Base-by-base conservation (phyloP, 2,329 filamentous ascomycete species). In the Beauveria asiatica region DNA sequence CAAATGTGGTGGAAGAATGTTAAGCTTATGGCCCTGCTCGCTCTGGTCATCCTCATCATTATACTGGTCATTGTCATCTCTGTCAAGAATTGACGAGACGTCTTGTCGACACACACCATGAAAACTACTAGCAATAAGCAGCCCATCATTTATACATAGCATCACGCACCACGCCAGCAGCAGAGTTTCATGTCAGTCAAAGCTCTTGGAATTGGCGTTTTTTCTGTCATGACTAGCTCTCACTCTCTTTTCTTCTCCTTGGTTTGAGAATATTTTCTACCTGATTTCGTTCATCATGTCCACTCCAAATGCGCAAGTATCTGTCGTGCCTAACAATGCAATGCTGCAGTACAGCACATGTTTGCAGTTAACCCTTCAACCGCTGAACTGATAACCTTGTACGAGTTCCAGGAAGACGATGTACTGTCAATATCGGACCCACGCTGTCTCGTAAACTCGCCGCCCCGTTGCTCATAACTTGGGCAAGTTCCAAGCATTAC, bases 1-100 rank as follows among this genome's bases (percentile, higher is more conserved):
- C 83, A 88, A 75, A 97, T 99, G 94, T 99, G 94, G 94, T 97
- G 93, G 93, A 97, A 97, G 86, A 97, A 99, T 73, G 83, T 96
- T 50, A 95, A 95, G 78, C 76, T 99, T 66, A 96, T 97, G 92
- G 87, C 84, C 7, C 74, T 99, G 67, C 70, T 92, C 63, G 79
- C 75, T 4, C 70, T 97, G 49, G 90, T 92, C 1, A 75, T 94
- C 27, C 70, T 79, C 49, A 70, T 85, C 63, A 82, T 85, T 65
- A 66, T 85, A 50, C 66, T 83, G 65, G 76, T 78, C n/a, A 80
- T 84, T 61, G 75, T 83, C 30, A 76, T 84, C 62, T 76, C 80
- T 3, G 69, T 80, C 58, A 83, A 81, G 74, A 80, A 78, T 59
- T 69, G 63, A 48, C 62, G 53, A 17, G 51, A 16, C 54, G 25